A percentile compares a stretch with the other conserved stretches of the same genome.
Evolutionary conservation across 768 basidiomycete species (phyloP).

Genomic region (Trametes maxima): DNA sequence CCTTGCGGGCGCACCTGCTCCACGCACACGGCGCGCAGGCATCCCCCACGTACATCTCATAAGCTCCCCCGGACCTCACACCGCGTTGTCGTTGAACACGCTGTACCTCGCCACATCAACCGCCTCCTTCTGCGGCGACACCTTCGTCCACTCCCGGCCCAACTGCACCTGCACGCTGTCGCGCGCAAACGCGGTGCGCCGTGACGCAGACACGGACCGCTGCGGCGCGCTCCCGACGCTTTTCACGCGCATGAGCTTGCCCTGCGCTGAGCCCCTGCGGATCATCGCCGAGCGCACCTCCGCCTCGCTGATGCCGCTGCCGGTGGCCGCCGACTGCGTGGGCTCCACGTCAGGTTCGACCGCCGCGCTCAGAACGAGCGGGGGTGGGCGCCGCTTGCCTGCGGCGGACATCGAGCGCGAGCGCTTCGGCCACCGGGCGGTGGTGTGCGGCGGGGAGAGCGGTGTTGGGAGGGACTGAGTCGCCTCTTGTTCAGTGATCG

Average conservation of each 20-base stretch:
- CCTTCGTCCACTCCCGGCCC: conserved; percentile 7
- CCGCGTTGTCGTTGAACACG: background rate
- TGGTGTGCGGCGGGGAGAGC: conserved; percentile 14
- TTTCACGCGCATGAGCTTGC: conserved; percentile 19
- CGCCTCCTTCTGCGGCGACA: background rate
- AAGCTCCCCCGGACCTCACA: background rate
- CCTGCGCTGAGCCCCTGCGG: background rate
- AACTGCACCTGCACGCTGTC: conserved; percentile 25
- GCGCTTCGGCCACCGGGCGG: background rate
- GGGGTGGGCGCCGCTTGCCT: background rate
- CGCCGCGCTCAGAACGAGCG: background rate
- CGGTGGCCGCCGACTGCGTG: background rate
- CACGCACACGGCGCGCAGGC: background rate
- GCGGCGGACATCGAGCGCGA: background rate
- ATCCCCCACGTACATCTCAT: background rate
- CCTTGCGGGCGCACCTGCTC: background rate
- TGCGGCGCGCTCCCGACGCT: conserved; percentile 24
- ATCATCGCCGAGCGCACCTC: conserved; percentile 5
- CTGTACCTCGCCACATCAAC: background rate
- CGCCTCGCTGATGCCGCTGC: conserved; percentile 5
- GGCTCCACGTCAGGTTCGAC: background rate
- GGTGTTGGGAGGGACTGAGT: conserved; percentile 23
- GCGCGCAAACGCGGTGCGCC: conserved; percentile 17
- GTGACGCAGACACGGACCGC: conserved; percentile 21
- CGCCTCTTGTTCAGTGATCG: conserved; percentile 13